Evolutionary conservation across 352 stramenopile genomes (phyloP).

Genomic region (Blastocystis sp.): DNA sequence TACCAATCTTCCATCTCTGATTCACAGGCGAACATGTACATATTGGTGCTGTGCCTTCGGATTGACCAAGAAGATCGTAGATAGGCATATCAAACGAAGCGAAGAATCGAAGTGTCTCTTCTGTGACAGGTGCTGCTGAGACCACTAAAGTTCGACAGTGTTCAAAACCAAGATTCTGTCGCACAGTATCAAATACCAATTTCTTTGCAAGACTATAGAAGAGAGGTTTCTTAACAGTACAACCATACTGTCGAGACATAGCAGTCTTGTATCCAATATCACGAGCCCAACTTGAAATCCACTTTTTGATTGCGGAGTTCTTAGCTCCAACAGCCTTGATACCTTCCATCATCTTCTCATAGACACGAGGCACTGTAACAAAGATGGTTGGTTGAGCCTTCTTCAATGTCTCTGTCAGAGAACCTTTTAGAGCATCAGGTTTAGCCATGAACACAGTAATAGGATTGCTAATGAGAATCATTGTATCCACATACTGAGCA

Average conservation of each 20-base stretch:
- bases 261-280: conserved; percentile 66
- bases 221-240: conserved; percentile 77
- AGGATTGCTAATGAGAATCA: conserved; percentile 67
- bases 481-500: conserved; percentile 69
- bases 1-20: conserved; percentile 66
- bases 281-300: conserved; percentile 81
- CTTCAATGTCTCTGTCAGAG: conserved; percentile 70
- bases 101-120: conserved; percentile 87
- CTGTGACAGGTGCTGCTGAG: conserved; percentile 79
- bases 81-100: conserved; percentile 84
- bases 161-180: conserved; percentile 39
- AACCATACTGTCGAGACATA: conserved; percentile 75
- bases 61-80: conserved; percentile 86
- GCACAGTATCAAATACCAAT: conserved; percentile 71
- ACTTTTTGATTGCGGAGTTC: conserved; percentile 83
- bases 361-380: conserved; percentile 77
- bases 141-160: conserved; percentile 39
- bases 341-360: conserved; percentile 74
- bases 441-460: conserved; percentile 73
- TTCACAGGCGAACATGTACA: conserved; percentile 66
- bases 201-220: conserved; percentile 78
- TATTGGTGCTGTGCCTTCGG: conserved; percentile 78
- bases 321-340: conserved; percentile 59
- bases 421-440: conserved; percentile 73
- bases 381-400: conserved; percentile 75